phyloP scores from a whole-genome alignment of 2,329 filamentous ascomycete species.

The Exserohilum rostratum region DNA sequence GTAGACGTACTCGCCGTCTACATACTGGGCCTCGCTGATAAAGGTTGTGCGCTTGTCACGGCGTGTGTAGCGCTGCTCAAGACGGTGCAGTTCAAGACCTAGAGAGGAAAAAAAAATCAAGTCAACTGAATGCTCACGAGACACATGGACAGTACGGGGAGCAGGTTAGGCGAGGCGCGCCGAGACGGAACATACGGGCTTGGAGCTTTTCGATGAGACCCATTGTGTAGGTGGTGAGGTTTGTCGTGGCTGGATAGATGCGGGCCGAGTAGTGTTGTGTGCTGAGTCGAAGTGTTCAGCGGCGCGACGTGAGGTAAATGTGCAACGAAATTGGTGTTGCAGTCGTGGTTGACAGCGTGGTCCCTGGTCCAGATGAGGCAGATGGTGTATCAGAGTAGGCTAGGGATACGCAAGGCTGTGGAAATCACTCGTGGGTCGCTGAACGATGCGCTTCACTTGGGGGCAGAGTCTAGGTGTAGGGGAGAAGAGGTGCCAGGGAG shows the following conservation, averaged over 20 bases:
- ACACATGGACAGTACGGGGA: slow-evolving; percentile 4
- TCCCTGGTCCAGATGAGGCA: slow-evolving; percentile 33
- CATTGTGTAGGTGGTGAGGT: slow-evolving; percentile 36
- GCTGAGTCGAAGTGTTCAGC: slow-evolving; percentile 13
- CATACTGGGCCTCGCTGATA: slow-evolving; percentile 85
- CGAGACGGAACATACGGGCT: slow-evolving; percentile 41
- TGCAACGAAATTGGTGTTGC: slow-evolving; percentile 16
- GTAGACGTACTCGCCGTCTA: slow-evolving; percentile 95
- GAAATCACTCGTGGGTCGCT: not conserved
- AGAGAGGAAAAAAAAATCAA: not conserved
- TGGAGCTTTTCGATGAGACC: slow-evolving; percentile 50
- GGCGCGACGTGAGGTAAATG: slow-evolving; percentile 23
- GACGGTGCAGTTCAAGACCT: slow-evolving; percentile 88
- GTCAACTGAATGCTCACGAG: slow-evolving; percentile 10
- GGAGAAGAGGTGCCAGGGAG: not conserved
- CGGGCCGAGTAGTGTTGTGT: slow-evolving; percentile 11
- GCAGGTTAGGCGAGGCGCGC: slow-evolving; percentile 1
- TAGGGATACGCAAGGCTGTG: slow-evolving; percentile 3
- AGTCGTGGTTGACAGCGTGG: slow-evolving; percentile 21
- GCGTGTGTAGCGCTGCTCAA: slow-evolving; percentile 93
- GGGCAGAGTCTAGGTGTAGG: not conserved
- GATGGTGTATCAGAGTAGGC: slow-evolving; percentile 18
- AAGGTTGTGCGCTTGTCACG: slow-evolving; percentile 90
- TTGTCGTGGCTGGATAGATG: slow-evolving; percentile 5
- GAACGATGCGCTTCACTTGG: not conserved